A percentile compares a stretch with the other conserved stretches of the same genome.
Evolutionary conservation across 345 rosid genomes (phyloP).

Genomic region (Lenwebbia sp.): DNA sequence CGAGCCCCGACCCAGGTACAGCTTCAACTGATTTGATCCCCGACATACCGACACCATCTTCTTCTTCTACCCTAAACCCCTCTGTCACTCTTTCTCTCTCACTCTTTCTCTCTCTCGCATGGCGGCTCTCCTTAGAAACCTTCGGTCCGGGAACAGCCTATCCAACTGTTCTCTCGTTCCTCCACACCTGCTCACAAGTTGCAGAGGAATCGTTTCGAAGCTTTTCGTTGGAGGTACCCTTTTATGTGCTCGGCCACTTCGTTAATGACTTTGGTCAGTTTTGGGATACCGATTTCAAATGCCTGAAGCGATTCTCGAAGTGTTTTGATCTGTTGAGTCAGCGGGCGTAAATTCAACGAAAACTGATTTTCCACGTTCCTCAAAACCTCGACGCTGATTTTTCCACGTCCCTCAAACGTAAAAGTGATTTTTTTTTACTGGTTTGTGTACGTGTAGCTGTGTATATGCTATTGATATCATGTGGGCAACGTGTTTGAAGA

Average conservation of each 20-base stretch:
- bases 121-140: constrained; percentile 45
- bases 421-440: not conserved
- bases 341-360: not conserved
- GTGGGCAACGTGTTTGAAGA: not conserved
- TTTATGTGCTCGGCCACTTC: not conserved
- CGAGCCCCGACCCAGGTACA: not conserved
- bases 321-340: no score
- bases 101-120: not conserved
- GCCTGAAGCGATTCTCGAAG: not conserved
- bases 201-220: constrained; percentile 60
- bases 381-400: no score
- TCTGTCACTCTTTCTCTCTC: no score
- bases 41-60: not conserved
- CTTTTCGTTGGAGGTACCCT: constrained; percentile 47
- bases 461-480: not conserved
- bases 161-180: constrained; percentile 1
- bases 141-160: not conserved
- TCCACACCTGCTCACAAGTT: constrained; percentile 14
- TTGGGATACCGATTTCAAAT: not conserved
- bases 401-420: not conserved
- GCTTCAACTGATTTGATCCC: not conserved
- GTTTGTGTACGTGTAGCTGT: not conserved
- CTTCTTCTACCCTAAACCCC: no score
- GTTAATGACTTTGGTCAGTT: not conserved
- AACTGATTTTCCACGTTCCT: not conserved